Percentiles rank a stretch among this genome's conserved stretches.
phyloP scores from a whole-genome alignment of 1,139 yeast species.

The Geotrichum aggregatum region DNA sequence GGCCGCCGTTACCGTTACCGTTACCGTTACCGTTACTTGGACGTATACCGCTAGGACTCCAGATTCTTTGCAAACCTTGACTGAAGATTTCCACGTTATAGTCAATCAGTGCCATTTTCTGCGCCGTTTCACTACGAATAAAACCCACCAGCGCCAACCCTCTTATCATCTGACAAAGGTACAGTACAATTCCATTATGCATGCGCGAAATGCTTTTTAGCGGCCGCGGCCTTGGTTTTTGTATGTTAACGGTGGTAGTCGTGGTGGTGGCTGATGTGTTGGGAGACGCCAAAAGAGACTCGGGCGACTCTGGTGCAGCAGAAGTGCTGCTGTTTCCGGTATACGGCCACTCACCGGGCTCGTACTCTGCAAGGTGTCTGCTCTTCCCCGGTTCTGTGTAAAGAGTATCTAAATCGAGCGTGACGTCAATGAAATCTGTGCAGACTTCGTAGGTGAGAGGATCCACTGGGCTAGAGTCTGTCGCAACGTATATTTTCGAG shows the following conservation, averaged over 20 bases:
- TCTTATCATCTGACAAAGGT: conserved; percentile 85
- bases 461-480: conserved; percentile 93
- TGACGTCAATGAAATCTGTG: conserved; percentile 92
- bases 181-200: conserved; percentile 77
- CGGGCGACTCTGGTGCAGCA: background rate
- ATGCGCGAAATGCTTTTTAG: conserved; percentile 68
- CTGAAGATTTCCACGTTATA: conserved; percentile 83
- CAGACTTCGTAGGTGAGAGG: conserved; percentile 94
- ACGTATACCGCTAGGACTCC: conserved; percentile 43
- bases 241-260: background rate
- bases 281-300: background rate
- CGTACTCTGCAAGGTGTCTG: conserved; percentile 2
- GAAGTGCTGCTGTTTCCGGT: background rate
- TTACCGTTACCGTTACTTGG: too few relatives aligned
- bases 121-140: conserved; percentile 54
- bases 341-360: background rate
- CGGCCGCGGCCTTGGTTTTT: conserved; percentile 33
- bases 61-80: conserved; percentile 72
- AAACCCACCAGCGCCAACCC: conserved; percentile 89
- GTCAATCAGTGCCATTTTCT: conserved; percentile 68
- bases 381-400: conserved; percentile 27
- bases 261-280: background rate
- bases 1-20: too few relatives aligned
- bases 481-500: conserved; percentile 93
- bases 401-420: conserved; percentile 68